Percentiles rank a stretch among this genome's conserved stretches.
phyloP scores from a whole-genome alignment of 2,329 filamentous ascomycete genomes.

The Talaromyces sp. region DNA sequence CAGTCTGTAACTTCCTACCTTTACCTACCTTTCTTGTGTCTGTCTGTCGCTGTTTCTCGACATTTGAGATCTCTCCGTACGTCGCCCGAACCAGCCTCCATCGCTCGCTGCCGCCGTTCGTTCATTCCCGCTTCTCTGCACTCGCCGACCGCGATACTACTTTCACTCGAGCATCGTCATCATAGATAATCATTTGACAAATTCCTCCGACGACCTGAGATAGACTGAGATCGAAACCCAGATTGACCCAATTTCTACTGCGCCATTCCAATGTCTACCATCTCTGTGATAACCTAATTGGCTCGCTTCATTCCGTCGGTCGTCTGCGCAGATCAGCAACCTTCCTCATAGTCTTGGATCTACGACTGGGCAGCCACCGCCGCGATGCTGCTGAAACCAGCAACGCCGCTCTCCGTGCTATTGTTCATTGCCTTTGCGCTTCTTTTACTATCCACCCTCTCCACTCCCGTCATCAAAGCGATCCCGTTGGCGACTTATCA shows the following conservation, averaged over 20 bases:
- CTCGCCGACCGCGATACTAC: not conserved
- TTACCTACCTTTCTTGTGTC: not conserved
- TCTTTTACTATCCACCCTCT: constrained; percentile 81
- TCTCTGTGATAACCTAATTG: constrained; percentile 15
- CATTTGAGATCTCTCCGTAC: not conserved
- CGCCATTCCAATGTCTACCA: constrained; percentile 6
- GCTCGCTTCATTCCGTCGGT: not conserved
- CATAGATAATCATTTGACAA: too few relatives aligned
- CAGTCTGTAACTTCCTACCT: not conserved
- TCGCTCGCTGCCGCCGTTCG: not conserved
- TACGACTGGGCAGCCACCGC: constrained; percentile 22
- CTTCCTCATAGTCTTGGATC: not conserved
- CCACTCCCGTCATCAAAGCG: constrained; percentile 78
- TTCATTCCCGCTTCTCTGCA: not conserved
- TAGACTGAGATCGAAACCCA: too few relatives aligned
- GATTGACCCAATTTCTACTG: not conserved
- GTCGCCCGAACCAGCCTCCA: not conserved
- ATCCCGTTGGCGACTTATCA: constrained; percentile 78
- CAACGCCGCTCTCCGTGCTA: constrained; percentile 83
- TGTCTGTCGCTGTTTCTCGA: not conserved
- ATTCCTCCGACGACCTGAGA: too few relatives aligned
- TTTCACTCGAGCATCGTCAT: not conserved
- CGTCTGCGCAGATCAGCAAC: not conserved
- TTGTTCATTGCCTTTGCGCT: constrained; percentile 81
- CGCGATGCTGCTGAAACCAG: constrained; percentile 76